Percentiles rank a stretch among this genome's conserved stretches.
These are phyloP conservation scores for Nitzschia sp. DNA, from an alignment of 108 stramenopile species.

Conservation along the genomic window DNA sequence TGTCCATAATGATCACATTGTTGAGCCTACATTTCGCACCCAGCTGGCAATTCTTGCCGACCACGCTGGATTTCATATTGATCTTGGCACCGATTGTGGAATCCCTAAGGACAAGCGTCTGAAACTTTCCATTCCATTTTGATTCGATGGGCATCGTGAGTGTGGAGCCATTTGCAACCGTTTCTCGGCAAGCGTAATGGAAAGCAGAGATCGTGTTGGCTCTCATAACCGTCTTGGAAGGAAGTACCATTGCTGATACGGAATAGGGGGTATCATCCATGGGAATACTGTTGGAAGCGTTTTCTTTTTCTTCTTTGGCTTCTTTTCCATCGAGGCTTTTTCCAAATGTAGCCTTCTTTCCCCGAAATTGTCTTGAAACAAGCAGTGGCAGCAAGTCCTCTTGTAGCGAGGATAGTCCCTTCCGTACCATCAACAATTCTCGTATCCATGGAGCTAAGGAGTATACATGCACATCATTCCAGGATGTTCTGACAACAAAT, in stretches of 20 bases:
- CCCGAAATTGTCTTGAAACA: slow-evolving; percentile 71
- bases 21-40: slow-evolving; percentile 73
- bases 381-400: slow-evolving; percentile 74
- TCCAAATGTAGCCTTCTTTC: slow-evolving; percentile 71
- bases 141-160: slow-evolving; percentile 22
- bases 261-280: slow-evolving; percentile 36
- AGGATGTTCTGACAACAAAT: slow-evolving; percentile 40
- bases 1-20: slow-evolving; percentile 84
- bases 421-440: slow-evolving; percentile 48
- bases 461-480: slow-evolving; percentile 82
- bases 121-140: slow-evolving; percentile 59
- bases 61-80: slow-evolving; percentile 66
- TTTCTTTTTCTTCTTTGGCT: slow-evolving; percentile 19
- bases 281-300: slow-evolving; percentile 3
- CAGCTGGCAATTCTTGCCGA: slow-evolving; percentile 57
- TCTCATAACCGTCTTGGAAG: slow-evolving; percentile 55
- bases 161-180: slow-evolving; percentile 42
- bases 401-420: slow-evolving; percentile 44
- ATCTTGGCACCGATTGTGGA: slow-evolving; percentile 68
- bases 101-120: slow-evolving; percentile 58
- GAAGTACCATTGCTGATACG: slow-evolving; percentile 63
- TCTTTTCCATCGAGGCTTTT: slow-evolving; percentile 2
- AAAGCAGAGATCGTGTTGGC: slow-evolving; percentile 65
- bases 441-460: slow-evolving; percentile 81
- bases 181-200: slow-evolving; percentile 72